Conservation (phyloP, 2,329 filamentous ascomycete species). For the Gaeumannomyces sp. region DNA sequence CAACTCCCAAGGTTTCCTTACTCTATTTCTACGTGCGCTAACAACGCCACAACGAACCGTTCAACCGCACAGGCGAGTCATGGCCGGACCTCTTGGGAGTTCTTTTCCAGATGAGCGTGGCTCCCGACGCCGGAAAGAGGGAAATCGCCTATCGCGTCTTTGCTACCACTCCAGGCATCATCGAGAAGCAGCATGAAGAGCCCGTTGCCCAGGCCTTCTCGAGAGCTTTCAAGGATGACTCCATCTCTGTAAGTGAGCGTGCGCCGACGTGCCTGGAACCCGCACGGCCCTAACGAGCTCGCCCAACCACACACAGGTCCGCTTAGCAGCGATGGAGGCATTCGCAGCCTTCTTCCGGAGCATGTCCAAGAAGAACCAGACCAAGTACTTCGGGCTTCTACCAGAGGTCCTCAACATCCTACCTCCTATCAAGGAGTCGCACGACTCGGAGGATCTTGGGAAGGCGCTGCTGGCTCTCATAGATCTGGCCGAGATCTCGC, state of each 20-base stretch:
- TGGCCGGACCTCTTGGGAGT: constrained; percentile 87
- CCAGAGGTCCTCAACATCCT: constrained; percentile 92
- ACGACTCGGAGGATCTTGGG: constrained; percentile 85
- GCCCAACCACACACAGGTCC: constrained; percentile 50
- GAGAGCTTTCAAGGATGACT: constrained; percentile 85
- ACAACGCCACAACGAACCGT: constrained; percentile 11
- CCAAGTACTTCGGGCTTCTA: constrained; percentile 80
- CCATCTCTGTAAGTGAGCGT: constrained; percentile 58
- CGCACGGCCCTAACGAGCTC: background rate
- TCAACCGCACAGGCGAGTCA: constrained; percentile 53
- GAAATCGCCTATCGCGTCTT: constrained; percentile 95
- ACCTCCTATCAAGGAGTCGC: constrained; percentile 84
- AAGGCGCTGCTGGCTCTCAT: constrained; percentile 87
- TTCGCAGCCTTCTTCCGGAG: constrained; percentile 95
- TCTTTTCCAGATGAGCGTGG: constrained; percentile 87
- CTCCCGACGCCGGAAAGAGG: constrained; percentile 72
- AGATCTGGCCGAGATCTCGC: constrained; percentile 86
- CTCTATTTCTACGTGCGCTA: background rate
- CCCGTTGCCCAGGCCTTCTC: constrained; percentile 84
- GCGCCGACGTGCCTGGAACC: background rate
- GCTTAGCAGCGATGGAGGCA: constrained; percentile 90
- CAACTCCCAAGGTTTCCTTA: background rate
- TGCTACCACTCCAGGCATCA: constrained; percentile 87
- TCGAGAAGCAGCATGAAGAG: constrained; percentile 91
- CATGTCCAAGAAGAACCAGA: constrained; percentile 77